A percentile compares a stretch with the other conserved stretches of the same genome.
Conservation (phyloP, 2,329 filamentous ascomycete genomes). For the Geosmithia flava region DNA sequence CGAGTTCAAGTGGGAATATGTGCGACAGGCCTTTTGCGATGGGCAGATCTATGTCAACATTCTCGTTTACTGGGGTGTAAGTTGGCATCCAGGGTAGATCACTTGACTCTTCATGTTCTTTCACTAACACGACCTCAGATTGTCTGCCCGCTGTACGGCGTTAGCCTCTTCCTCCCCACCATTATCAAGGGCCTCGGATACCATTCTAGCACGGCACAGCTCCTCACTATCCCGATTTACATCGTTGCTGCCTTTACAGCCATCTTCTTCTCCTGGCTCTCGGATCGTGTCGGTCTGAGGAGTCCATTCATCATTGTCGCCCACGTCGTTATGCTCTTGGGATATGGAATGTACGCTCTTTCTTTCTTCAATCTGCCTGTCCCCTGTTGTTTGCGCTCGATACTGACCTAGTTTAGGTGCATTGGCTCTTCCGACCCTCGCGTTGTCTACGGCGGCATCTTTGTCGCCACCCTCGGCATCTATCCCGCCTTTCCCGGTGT, state of each 20-base stretch:
- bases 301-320: slow-evolving; percentile 43
- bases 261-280: slow-evolving; percentile 38
- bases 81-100: slow-evolving; percentile 11
- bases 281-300: slow-evolving; percentile 39
- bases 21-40: slow-evolving; percentile 60
- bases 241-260: slow-evolving; percentile 51
- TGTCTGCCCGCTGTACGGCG: slow-evolving; percentile 40
- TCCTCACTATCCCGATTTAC: slow-evolving; percentile 50
- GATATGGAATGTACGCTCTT: slow-evolving; percentile 37
- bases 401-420: slow-evolving; percentile 27
- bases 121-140: slow-evolving; percentile 18
- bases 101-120: slow-evolving; percentile 1
- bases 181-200: slow-evolving; percentile 51
- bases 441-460: slow-evolving; percentile 62
- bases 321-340: slow-evolving; percentile 39
- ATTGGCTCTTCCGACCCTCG: slow-evolving; percentile 42
- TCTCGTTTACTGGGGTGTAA: slow-evolving; percentile 52
- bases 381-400: no score
- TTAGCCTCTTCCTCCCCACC: slow-evolving; percentile 49
- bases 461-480: slow-evolving; percentile 65
- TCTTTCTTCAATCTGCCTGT: no score
- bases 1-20: slow-evolving; percentile 62
- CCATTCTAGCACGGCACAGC: slow-evolving; percentile 42
- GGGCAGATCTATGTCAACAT: slow-evolving; percentile 63
- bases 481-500: slow-evolving; percentile 71